Conservation (phyloP, 768 basidiomycete genomes). For the Mycena galericulata region DNA sequence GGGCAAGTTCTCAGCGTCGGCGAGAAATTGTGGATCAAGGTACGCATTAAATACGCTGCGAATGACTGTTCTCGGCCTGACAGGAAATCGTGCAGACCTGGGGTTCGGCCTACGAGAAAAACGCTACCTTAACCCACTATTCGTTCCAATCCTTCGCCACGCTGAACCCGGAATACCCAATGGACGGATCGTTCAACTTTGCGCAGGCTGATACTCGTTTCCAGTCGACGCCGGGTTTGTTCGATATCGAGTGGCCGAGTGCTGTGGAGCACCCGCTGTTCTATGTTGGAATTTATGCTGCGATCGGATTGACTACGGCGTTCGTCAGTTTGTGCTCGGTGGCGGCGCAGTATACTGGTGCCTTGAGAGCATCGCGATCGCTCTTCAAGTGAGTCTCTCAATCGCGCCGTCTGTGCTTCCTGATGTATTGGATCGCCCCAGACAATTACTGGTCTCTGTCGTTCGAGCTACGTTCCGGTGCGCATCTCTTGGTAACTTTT, state of each 20-base stretch:
- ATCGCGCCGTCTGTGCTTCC: background rate
- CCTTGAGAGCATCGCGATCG: slow-evolving; percentile 52
- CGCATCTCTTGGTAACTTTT: background rate
- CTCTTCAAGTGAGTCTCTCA: slow-evolving; percentile 50
- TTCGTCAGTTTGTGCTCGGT: slow-evolving; percentile 58
- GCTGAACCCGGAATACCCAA: slow-evolving; percentile 26
- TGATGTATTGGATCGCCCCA: slow-evolving; percentile 40
- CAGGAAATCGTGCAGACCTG: slow-evolving; percentile 47
- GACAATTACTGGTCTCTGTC: slow-evolving; percentile 58
- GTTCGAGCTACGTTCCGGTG: slow-evolving; percentile 73
- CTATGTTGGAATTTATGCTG: slow-evolving; percentile 71
- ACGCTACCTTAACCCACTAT: background rate
- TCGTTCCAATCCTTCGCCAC: slow-evolving; percentile 19
- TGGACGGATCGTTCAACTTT: slow-evolving; percentile 23
- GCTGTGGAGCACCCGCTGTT: slow-evolving; percentile 71
- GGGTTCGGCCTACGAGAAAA: slow-evolving; percentile 60
- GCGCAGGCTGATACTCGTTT: background rate
- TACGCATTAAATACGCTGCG: slow-evolving; percentile 28
- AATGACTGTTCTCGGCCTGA: background rate
- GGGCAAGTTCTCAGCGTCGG: slow-evolving; percentile 50
- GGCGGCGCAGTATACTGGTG: slow-evolving; percentile 67
- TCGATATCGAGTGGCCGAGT: slow-evolving; percentile 50
- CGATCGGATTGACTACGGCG: slow-evolving; percentile 62
- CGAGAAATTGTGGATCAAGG: slow-evolving; percentile 66
- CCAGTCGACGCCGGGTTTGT: slow-evolving; percentile 11